Evolutionary conservation across 805 yeast species (phyloP).

Genomic region (Saccharomycopsis selenospora): DNA sequence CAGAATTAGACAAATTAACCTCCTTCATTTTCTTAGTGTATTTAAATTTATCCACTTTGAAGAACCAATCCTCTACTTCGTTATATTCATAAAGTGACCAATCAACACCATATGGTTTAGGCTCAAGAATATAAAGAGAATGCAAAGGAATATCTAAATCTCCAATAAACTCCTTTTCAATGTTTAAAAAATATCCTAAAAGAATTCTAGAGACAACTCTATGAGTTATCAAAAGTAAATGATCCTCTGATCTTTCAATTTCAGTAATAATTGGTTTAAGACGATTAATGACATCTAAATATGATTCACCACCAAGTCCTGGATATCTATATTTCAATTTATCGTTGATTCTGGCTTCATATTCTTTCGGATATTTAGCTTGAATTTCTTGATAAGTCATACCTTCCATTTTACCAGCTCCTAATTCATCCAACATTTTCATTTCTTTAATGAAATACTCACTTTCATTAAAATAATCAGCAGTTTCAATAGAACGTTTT

Average conservation of each 20-base stretch:
- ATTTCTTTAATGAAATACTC: conserved; percentile 74
- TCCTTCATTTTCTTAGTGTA: conserved; percentile 22
- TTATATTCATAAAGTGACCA: conserved; percentile 87
- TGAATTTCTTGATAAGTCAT: conserved; percentile 87
- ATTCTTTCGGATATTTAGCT: conserved; percentile 65
- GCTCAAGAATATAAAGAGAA: conserved; percentile 82
- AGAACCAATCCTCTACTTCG: conserved; percentile 72
- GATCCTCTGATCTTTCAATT: conserved; percentile 85
- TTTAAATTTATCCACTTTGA: conserved; percentile 41
- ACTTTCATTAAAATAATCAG: conserved; percentile 65
- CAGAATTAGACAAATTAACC: conserved; percentile 11
- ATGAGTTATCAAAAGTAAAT: conserved; percentile 76
- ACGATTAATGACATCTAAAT: conserved; percentile 86
- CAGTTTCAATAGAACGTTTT: conserved; percentile 67
- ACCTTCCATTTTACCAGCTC: conserved; percentile 89
- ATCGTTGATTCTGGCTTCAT: conserved; percentile 62
- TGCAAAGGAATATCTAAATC: conserved; percentile 91
- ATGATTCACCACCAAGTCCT: conserved; percentile 96
- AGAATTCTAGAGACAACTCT: conserved; percentile 85
- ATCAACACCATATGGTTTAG: conserved; percentile 92
- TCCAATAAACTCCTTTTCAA: conserved; percentile 73
- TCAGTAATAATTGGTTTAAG: conserved; percentile 87
- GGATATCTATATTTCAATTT: conserved; percentile 88
- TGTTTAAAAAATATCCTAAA: conserved; percentile 81
- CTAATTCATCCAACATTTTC: conserved; percentile 88